These are phyloP conservation scores for Neolentinus lepideus DNA, from an alignment of 1,284 basidiomycete species.

Conservation along the genomic window DNA sequence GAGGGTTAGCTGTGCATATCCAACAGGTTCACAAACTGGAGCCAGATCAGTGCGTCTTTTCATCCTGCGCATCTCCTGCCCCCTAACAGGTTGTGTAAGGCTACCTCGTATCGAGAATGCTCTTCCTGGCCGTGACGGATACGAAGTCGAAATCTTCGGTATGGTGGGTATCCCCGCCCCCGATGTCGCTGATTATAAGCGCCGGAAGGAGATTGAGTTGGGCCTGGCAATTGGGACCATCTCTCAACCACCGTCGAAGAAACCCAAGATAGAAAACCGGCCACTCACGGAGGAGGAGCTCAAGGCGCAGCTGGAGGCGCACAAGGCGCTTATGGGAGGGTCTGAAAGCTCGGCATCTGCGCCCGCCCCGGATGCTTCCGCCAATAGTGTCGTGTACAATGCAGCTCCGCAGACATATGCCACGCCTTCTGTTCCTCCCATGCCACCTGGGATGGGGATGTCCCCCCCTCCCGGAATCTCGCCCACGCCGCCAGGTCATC, in stretches of 20 bases:
- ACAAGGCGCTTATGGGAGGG: constrained; percentile 88
- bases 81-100: constrained; percentile 24
- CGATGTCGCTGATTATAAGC: constrained; percentile 92
- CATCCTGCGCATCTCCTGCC: not conserved
- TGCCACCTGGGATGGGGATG: constrained; percentile 18
- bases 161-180: constrained; percentile 98
- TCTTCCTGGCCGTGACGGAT: constrained; percentile 91
- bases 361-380: constrained; percentile 27
- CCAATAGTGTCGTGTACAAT: constrained; percentile 51
- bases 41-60: constrained; percentile 76
- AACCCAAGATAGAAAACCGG: constrained; percentile 80
- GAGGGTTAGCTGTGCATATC: constrained; percentile 96
- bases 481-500: constrained; percentile 23
- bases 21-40: constrained; percentile 99
- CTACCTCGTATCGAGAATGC: constrained; percentile 91
- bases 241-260: constrained; percentile 70
- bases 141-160: constrained; percentile 98
- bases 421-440: constrained; percentile 37
- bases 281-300: constrained; percentile 81
- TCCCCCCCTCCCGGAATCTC: constrained; percentile 26
- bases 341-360: constrained; percentile 32
- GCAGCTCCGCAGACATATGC: constrained; percentile 63
- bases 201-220: constrained; percentile 87
- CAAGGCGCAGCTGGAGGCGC: constrained; percentile 78
- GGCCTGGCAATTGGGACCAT: constrained; percentile 80